Base-by-base conservation (phyloP, 1,284 basidiomycete genomes). In the Ceratobasidium sp. region DNA sequence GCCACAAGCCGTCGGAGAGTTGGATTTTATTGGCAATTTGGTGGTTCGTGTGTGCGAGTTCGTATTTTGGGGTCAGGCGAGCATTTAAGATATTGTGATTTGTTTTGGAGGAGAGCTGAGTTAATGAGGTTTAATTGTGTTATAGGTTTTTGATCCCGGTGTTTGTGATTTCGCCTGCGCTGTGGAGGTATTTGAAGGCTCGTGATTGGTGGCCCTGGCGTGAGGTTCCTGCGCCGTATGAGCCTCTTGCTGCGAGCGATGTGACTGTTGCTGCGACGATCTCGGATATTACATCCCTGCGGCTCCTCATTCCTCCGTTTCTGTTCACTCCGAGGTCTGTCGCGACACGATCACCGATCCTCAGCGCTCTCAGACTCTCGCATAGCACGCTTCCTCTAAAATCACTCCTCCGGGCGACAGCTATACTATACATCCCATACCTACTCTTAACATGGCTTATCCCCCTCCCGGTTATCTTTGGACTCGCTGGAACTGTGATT, bases 381-480 rank as follows among this genome's bases (percentile, higher is more conserved):
- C 56, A 48, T 1, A 62, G 17, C 13, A 62, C 56, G 10, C 70
- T 73, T 42, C 56, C 70, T 2, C 57, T 73, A 12, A 48, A 46
- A 50, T 73, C 70, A 0, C n/a, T 73, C 17, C 56, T 73, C 38
- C 70, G 70, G 10, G 57, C 57, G n/a, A 73, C 70, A 20, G 70
- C 57, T 17, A 73, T 73, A 15, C 33, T 89, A 38, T 92, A 90
- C 82, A 78, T 89, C 9, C 92, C 92, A 2, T 93, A 92, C 81
- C 85, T 93, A 69, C 10, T 87, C 38, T 78, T 92, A 64, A 91
- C 90, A 10, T 86, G 87, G 81, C 82, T 89, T 70, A 83, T 93
- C 17, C 88, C 90, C 33, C 85, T 92, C 17, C 90, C 88, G 69
- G 85, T 93, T 79, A 84, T 92, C 57, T 79, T 93, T 67, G 92